These are phyloP conservation scores for Aspergillus neoniger DNA, from an alignment of 2,329 filamentous ascomycete species.

Conservation along the genomic window DNA sequence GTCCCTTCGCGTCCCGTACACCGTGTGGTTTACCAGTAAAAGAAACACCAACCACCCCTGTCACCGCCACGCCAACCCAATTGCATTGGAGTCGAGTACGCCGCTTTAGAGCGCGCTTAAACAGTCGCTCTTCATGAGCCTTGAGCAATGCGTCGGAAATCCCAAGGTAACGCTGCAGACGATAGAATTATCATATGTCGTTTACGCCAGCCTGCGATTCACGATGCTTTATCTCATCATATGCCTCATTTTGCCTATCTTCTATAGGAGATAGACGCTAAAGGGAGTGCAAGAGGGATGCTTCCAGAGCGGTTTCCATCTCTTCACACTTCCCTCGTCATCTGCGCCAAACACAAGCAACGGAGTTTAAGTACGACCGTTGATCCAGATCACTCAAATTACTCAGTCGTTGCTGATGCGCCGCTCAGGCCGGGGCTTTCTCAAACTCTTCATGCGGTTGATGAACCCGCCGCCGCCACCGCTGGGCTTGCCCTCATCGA, in stretches of 20 bases:
- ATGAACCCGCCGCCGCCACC: slow-evolving; percentile 62
- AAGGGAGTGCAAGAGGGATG: neutral
- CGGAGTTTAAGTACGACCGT: neutral
- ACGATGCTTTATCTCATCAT: neutral
- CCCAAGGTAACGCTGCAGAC: slow-evolving; percentile 2
- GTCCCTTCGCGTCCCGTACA: slow-evolving; percentile 13
- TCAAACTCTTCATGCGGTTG: slow-evolving; percentile 79
- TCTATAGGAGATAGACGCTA: neutral
- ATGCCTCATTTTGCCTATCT: slow-evolving; percentile 2
- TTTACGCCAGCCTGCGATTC: neutral
- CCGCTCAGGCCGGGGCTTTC: slow-evolving; percentile 51
- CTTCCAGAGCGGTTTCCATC: slow-evolving; percentile 8
- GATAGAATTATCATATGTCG: neutral
- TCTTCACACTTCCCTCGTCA: neutral
- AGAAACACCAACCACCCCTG: neutral
- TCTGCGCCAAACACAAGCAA: slow-evolving; percentile 1
- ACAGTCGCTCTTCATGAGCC: neutral
- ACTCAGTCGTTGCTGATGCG: slow-evolving; percentile 36
- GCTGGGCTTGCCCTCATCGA: slow-evolving; percentile 46
- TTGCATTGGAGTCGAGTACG: neutral
- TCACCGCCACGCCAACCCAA: neutral
- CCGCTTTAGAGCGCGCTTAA: neutral
- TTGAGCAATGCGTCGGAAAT: neutral
- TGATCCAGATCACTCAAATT: neutral
- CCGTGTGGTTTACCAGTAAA: slow-evolving; percentile 5